Percentiles rank a stretch among this genome's conserved stretches.
phyloP scores from a whole-genome alignment of 495 filamentous ascomycete species.

The Podospora didyma region DNA sequence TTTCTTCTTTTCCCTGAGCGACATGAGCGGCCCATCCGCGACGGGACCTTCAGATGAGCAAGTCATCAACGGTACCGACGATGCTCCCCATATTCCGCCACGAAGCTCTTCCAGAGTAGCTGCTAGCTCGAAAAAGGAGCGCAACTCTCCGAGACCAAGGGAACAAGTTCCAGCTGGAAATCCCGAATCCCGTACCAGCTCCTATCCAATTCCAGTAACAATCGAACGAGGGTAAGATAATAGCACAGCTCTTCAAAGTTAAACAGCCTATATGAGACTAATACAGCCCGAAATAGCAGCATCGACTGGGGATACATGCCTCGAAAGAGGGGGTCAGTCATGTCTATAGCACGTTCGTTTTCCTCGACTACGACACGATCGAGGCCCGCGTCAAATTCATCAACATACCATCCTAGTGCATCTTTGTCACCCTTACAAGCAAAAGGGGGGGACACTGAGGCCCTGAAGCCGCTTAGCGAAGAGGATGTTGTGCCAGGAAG shows the following conservation, averaged over 20 bases:
- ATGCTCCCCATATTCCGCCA: conserved; percentile 8
- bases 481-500: conserved; percentile 46
- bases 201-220: neutral
- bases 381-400: conserved; percentile 4
- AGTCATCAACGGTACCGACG: neutral
- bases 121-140: neutral
- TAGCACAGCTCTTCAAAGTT: neutral
- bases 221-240: neutral
- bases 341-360: neutral
- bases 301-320: neutral
- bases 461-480: conserved; percentile 45
- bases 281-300: neutral
- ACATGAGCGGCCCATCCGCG: neutral
- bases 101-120: conserved; percentile 6
- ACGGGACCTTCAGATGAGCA: neutral
- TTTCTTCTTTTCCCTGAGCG: neutral
- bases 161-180: too few relatives aligned
- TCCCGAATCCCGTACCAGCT: neutral
- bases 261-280: too few relatives aligned
- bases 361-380: conserved; percentile 3
- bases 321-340: neutral
- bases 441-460: conserved; percentile 36
- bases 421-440: conserved; percentile 37
- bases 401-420: conserved; percentile 18
- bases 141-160: too few relatives aligned